These are phyloP conservation scores for Fusarium aywerte DNA, from an alignment of 2,329 filamentous ascomycete species.

Conservation along the genomic window DNA sequence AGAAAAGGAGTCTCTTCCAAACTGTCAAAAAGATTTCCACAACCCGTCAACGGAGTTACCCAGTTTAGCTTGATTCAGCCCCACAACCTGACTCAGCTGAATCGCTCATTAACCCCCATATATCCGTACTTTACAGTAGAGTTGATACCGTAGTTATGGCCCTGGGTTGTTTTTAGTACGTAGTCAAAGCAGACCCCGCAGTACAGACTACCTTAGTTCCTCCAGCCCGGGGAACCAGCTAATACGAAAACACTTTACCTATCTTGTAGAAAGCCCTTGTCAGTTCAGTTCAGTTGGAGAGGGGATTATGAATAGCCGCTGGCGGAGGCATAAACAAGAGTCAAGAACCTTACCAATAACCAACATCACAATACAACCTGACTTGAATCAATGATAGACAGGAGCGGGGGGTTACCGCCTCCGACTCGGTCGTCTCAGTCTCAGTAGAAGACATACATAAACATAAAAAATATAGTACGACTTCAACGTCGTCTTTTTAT, in stretches of 20 bases:
- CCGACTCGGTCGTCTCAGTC: constrained; percentile 18
- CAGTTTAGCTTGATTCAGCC: background rate
- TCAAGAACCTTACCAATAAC: constrained; percentile 5
- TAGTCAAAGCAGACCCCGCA: constrained; percentile 33
- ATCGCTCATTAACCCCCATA: constrained; percentile 18
- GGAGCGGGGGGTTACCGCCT: constrained; percentile 20
- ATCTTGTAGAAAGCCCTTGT: background rate
- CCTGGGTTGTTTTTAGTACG: constrained; percentile 23
- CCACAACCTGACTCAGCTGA: constrained; percentile 37
- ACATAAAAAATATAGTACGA: background rate
- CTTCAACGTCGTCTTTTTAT: constrained; percentile 10
- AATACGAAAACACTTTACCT: constrained; percentile 15
- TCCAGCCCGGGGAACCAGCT: constrained; percentile 25
- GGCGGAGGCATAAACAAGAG: constrained; percentile 9
- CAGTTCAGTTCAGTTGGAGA: background rate
- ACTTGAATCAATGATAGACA: background rate
- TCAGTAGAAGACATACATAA: background rate
- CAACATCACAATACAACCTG: constrained; percentile 2
- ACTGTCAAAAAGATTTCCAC: background rate
- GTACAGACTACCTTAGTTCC: constrained; percentile 20
- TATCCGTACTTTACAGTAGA: constrained; percentile 1
- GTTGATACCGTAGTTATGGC: constrained; percentile 7
- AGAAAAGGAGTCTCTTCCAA: background rate
- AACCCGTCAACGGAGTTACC: background rate
- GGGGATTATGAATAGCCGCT: constrained; percentile 16